These are phyloP conservation scores for Fusarium sp. DNA, from an alignment of 2,329 filamentous ascomycete genomes.

Conservation along the genomic window DNA sequence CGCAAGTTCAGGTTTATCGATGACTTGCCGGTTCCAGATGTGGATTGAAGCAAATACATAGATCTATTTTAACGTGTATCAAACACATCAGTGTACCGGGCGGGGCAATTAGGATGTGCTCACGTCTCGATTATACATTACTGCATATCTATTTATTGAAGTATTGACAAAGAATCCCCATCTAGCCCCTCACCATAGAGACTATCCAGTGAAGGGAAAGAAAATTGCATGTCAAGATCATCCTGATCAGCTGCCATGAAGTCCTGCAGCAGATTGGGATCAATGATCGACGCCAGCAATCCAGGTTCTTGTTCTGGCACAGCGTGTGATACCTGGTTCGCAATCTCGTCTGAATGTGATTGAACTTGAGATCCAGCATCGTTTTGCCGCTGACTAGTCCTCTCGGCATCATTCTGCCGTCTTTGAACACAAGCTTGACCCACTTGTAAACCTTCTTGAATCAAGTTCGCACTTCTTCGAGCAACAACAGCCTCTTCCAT, in stretches of 20 bases:
- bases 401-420: neutral
- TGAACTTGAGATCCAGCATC: neutral
- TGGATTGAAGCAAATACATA: constrained; percentile 7
- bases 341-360: neutral
- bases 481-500: constrained; percentile 11
- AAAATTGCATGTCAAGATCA: neutral
- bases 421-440: constrained; percentile 3
- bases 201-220: neutral
- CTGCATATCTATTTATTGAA: neutral
- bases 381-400: neutral
- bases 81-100: neutral
- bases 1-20: constrained; percentile 22
- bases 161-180: constrained; percentile 3
- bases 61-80: neutral
- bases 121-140: neutral
- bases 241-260: constrained; percentile 12
- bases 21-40: constrained; percentile 22
- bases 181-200: constrained; percentile 3
- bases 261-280: constrained; percentile 10
- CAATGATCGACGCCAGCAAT: constrained; percentile 4
- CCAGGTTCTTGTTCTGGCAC: constrained; percentile 9
- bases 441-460: constrained; percentile 9
- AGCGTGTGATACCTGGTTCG: neutral
- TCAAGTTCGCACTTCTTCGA: constrained; percentile 4
- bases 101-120: neutral